phyloP scores from a whole-genome alignment of 805 yeast species.

The Metschnikowia orientalis region DNA sequence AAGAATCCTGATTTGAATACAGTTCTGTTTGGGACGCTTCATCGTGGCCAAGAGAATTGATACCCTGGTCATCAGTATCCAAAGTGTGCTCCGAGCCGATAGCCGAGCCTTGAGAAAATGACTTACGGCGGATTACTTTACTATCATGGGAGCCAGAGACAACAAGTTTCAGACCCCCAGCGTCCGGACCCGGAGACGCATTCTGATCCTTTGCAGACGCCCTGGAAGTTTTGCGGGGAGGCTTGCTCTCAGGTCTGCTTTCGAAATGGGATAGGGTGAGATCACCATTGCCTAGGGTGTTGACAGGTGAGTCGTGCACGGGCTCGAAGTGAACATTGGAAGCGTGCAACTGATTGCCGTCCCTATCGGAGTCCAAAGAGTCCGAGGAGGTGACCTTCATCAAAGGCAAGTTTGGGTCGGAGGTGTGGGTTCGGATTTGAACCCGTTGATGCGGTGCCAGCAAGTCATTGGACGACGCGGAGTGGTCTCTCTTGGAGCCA shows the following conservation, averaged over 20 bases:
- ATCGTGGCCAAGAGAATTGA: constrained; percentile 12
- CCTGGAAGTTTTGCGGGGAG: constrained; percentile 14
- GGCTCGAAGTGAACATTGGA: constrained; percentile 45
- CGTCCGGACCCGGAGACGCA: too few relatives aligned
- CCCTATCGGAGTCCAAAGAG: neutral
- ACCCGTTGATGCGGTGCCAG: too few relatives aligned
- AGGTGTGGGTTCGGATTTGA: neutral
- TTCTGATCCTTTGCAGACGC: constrained; percentile 7
- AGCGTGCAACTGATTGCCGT: too few relatives aligned
- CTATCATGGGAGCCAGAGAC: constrained; percentile 17
- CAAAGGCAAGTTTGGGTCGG: constrained; percentile 1
- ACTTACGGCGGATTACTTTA: constrained; percentile 21
- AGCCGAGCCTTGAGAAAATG: constrained; percentile 14
- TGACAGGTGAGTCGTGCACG: constrained; percentile 42
- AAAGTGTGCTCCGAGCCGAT: constrained; percentile 12
- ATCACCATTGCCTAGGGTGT: constrained; percentile 48
- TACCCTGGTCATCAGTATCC: constrained; percentile 16
- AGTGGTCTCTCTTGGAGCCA: constrained; percentile 9
- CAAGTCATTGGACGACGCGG: neutral
- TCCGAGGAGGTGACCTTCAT: neutral
- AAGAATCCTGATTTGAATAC: constrained; percentile 9
- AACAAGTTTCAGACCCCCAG: constrained; percentile 14
- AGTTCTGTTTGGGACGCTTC: constrained; percentile 14
- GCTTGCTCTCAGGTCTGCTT: neutral
- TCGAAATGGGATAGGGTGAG: constrained; percentile 33